Evolutionary conservation across 2,329 filamentous ascomycete genomes (phyloP), one percentile per base, ranked within the genome.

Genomic region (Taxawa tesnikishii): DNA sequence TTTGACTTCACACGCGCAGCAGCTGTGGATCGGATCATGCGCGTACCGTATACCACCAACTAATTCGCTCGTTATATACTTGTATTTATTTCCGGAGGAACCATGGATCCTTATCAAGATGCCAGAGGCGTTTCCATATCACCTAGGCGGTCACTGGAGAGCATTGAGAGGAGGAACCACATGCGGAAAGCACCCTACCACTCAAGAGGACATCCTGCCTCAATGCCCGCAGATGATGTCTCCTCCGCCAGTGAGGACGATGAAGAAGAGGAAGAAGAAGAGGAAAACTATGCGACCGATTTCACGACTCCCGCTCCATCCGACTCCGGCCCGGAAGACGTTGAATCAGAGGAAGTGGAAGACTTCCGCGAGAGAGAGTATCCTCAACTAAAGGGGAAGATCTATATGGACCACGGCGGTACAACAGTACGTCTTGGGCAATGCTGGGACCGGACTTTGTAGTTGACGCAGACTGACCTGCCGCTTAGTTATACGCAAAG

Each of bases 341-440:
- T 48, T 41, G 38, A 49, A 29, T 44, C 47, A 11, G 49, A 53
- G 35, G 49, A 52, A 33, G 51, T 61, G n/a, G 57, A 62, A 29
- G 45, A 48, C 26, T 51, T 60, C 21, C 43, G 58, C 38, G 47
- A 49, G 15, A 42, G 41, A 15, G 59, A 63, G 42, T 63, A 61
- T 38, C 60, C 60, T 6, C 51, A 57, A 33, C 40, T 63, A 14
- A 53, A 52, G 38, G 56, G 38, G 19, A 36, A 43, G 6, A 42
- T 51, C 28, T 96, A 94, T 54, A 76, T 96, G 35, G 88, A 96
- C 47, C 87, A 96, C 78, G 85, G 85, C 0, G 88, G 85, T n/a
- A 83, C 83, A n/a, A 88, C 87, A 0, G 64, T 51, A 36, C 31
- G 32, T 31, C 24, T 32, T 30, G 27, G 29, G 16, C 21, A 25